These are phyloP conservation scores for Blastocystis sp. DNA, from an alignment of 352 stramenopile species.

Conservation along the genomic window DNA sequence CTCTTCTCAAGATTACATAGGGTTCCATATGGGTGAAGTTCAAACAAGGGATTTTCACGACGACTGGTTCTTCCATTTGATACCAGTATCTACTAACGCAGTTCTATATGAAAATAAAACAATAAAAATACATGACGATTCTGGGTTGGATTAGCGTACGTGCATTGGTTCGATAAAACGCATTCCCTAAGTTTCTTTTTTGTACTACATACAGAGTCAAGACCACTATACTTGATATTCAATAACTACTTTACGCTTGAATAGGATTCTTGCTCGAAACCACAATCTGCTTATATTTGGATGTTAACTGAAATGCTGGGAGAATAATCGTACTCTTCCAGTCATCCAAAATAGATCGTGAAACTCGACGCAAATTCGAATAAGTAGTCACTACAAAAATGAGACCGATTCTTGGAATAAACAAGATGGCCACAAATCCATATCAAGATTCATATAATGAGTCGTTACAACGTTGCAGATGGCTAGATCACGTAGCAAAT, in stretches of 20 bases:
- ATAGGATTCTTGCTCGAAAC: neutral
- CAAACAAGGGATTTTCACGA: conserved; percentile 19
- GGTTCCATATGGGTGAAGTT: conserved; percentile 53
- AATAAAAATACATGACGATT: neutral
- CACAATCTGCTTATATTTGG: neutral
- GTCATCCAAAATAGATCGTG: neutral
- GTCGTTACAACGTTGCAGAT: conserved; percentile 24
- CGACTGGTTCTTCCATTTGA: neutral
- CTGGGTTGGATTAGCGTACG: conserved; percentile 3
- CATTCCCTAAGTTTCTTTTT: neutral
- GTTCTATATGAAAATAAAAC: neutral
- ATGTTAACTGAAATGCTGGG: neutral
- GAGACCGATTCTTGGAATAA: neutral
- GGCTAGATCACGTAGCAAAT: neutral
- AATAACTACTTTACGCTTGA: neutral
- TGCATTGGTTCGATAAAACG: neutral
- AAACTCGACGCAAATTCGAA: neutral
- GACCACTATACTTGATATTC: neutral
- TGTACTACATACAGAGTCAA: neutral
- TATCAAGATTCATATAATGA: conserved; percentile 45
- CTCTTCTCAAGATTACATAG: neutral
- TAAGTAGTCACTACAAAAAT: conserved; percentile 7
- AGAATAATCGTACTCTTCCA: neutral
- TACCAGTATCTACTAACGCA: conserved; percentile 27
- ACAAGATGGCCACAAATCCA: conserved; percentile 50